These are phyloP conservation scores for Oryza australiensis DNA, from an alignment of 176 grass and related monocot species.

Conservation along the genomic window DNA sequence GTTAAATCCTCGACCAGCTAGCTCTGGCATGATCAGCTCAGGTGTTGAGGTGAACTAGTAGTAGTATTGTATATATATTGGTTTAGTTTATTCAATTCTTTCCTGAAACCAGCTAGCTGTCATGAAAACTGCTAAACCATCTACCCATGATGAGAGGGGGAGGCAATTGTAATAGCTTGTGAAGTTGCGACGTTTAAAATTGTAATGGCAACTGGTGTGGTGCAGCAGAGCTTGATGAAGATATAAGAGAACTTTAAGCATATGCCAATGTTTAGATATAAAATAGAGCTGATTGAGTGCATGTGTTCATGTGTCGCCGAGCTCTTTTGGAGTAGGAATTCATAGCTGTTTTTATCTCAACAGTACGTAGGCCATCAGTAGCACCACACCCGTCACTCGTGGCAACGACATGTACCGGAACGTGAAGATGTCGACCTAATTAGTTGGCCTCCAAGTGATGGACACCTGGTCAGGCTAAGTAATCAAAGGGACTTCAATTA, in stretches of 20 bases:
- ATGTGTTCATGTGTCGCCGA: constrained; percentile 35
- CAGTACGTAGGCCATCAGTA: constrained; percentile 20
- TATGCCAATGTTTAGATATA: constrained; percentile 24
- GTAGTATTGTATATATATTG: background rate
- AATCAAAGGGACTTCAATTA: constrained; percentile 22
- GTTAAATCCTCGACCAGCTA: background rate
- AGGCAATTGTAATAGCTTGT: background rate
- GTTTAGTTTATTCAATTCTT: background rate
- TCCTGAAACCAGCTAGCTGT: background rate
- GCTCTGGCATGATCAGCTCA: background rate
- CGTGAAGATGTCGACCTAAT: constrained; percentile 49
- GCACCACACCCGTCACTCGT: constrained; percentile 11
- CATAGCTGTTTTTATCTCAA: constrained; percentile 21
- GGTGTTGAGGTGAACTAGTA: background rate
- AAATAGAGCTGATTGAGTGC: constrained; percentile 15
- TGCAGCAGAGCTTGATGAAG: constrained; percentile 21
- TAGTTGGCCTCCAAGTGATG: constrained; percentile 24
- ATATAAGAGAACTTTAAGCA: constrained; percentile 45
- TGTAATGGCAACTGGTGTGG: constrained; percentile 42
- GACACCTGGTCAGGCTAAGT: constrained; percentile 7
- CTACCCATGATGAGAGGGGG: background rate
- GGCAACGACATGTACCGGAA: constrained; percentile 30
- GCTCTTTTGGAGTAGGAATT: constrained; percentile 21
- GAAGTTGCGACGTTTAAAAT: constrained; percentile 9
- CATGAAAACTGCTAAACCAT: constrained; percentile 3